A percentile compares a stretch with the other conserved stretches of the same genome.
phyloP scores from a whole-genome alignment of 2,329 filamentous ascomycete species.

The Aureobasidium vineae region DNA sequence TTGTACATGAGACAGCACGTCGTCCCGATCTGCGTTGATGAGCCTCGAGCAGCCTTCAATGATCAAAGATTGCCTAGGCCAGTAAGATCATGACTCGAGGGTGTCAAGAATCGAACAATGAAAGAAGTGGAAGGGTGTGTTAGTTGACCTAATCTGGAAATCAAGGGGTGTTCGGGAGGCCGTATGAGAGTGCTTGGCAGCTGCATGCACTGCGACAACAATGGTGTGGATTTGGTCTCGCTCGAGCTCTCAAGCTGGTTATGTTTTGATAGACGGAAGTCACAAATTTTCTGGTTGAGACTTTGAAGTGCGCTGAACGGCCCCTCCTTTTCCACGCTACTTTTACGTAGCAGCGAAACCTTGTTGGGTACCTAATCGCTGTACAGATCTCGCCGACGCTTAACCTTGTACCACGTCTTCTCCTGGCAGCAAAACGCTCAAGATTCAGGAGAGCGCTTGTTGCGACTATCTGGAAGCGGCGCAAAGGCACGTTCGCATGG shows the following conservation, averaged over 20 bases:
- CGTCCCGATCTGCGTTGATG: background rate
- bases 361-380: slow-evolving; percentile 1
- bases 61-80: background rate
- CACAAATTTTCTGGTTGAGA: slow-evolving; percentile 6
- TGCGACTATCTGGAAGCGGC: background rate
- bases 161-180: background rate
- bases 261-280: background rate
- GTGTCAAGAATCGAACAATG: background rate
- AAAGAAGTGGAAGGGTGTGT: background rate
- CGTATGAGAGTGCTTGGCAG: background rate
- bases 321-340: slow-evolving; percentile 21
- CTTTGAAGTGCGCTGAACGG: background rate
- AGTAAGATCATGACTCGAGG: background rate
- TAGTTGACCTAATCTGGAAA: background rate
- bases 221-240: background rate
- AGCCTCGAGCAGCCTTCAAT: background rate
- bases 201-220: background rate
- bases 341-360: slow-evolving; percentile 10
- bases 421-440: background rate
- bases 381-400: slow-evolving; percentile 20
- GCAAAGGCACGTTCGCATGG: background rate
- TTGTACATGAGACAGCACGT: background rate
- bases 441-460: slow-evolving; percentile 21
- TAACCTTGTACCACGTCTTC: slow-evolving; percentile 22
- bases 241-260: background rate